Evolutionary conservation across 75 land plant species (phyloP).

Genomic region (Picea sitchensis): DNA sequence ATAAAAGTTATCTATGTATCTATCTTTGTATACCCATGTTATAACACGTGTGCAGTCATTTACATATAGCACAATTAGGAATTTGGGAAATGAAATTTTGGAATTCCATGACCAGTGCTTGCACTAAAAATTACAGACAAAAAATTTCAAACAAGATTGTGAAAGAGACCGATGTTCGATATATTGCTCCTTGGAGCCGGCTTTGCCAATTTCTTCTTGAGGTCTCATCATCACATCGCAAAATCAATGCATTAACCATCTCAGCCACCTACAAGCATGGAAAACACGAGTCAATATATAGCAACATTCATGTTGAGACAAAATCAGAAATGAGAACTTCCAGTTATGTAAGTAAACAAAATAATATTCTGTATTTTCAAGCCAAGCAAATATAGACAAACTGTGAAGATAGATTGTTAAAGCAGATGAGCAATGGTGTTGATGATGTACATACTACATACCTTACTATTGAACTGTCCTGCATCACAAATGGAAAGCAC

Average conservation of each 20-base stretch:
- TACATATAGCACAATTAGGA: no score
- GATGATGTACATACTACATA: constrained; percentile 25
- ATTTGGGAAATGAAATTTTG: no score
- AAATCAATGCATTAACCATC: constrained; percentile 60
- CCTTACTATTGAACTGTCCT: constrained; percentile 63
- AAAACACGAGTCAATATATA: neutral
- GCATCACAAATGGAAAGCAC: constrained; percentile 84
- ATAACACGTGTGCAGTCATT: no score
- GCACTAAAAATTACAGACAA: neutral
- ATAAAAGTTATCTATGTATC: no score
- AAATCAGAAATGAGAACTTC: neutral
- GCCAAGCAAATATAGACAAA: neutral
- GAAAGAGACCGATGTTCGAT: constrained; percentile 69
- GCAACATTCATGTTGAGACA: neutral
- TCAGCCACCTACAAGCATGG: constrained; percentile 56
- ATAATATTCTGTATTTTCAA: neutral
- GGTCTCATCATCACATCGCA: constrained; percentile 68
- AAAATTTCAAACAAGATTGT: neutral
- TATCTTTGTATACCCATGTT: no score
- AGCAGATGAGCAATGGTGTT: neutral
- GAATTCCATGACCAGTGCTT: neutral
- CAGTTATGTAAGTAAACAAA: neutral
- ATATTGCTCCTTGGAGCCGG: constrained; percentile 72
- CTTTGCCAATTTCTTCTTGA: constrained; percentile 65
- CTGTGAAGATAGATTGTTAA: neutral